Evolutionary conservation across 1,284 basidiomycete species (phyloP), one percentile per base, ranked within the genome.

Genomic region (Ceratobasidium sp.): DNA sequence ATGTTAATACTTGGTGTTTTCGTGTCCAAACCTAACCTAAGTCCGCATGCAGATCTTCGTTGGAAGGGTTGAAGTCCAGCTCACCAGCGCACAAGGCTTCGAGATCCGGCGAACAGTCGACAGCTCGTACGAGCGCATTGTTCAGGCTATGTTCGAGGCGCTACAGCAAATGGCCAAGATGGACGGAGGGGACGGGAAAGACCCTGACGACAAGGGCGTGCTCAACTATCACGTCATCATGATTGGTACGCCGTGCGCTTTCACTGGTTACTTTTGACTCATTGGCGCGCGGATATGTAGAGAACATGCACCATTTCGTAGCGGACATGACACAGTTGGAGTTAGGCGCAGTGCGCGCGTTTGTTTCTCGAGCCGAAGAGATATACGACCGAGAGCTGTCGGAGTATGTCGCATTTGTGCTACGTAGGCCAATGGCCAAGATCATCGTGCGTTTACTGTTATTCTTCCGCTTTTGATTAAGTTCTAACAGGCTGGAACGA

Each of bases 191-290:
- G 80, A 81, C 35, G 78, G 78, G 9, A 79, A 92, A 76, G 80
- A 79, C 21, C 91, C 89, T 0, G 96, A 98, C 78, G 97, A 97
- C 82, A 99, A 99, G 81, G 95, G 95, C 0, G 94, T 97, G 79
- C 85, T 98, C 69, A 98, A 98, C 80, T 98, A 96, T 78, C 94
- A 98, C 79, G 94, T 98, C 76, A 91, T 98, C 78, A 86, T 99
- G 76, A 94, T 98, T 74, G 95, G 95, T 95, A 77, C 78, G 91
- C 84, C 43, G 32, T 23, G 21, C 5, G 57, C 64, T 18, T 23
- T 67, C 69, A 61, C 26, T 11, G 3, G 4, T 26, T 28, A 55
- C 14, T 32, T n/a, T 49, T 49, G 16, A 30, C 47, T 18, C 16
- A 57, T 21, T 16, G 44, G 21, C 73, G 46, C n/a, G 69, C 26